These are phyloP conservation scores for Verticillium alfalfae DNA, from an alignment of 2,329 filamentous ascomycete genomes.

Conservation along the genomic window DNA sequence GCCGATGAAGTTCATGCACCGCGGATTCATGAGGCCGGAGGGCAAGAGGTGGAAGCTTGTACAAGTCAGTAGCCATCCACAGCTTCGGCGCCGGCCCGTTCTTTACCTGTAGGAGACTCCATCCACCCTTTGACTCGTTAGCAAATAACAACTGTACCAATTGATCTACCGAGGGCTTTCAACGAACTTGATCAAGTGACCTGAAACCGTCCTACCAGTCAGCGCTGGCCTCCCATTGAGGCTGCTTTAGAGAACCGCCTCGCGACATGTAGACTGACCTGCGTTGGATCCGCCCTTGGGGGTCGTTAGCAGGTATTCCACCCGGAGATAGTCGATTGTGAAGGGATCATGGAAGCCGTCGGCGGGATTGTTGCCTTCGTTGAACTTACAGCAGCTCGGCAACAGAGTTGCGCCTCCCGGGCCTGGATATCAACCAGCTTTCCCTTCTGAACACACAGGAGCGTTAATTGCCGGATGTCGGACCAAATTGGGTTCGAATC, in stretches of 20 bases:
- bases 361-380: neutral
- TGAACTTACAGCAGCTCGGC: neutral
- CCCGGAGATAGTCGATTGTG: conserved; percentile 10
- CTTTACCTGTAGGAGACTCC: conserved; percentile 11
- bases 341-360: conserved; percentile 11
- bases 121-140: conserved; percentile 9
- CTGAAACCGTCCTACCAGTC: conserved; percentile 12
- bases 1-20: conserved; percentile 36
- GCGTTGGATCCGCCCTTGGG: conserved; percentile 11
- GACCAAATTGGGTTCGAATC: conserved; percentile 10
- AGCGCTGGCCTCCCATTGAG: conserved; percentile 10
- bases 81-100: conserved; percentile 9
- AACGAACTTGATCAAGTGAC: conserved; percentile 12
- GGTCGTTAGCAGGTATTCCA: conserved; percentile 13
- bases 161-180: conserved; percentile 3
- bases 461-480: conserved; percentile 1
- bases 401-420: neutral
- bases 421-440: conserved; percentile 1
- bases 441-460: neutral
- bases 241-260: conserved; percentile 1
- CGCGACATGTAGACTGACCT: neutral
- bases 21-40: conserved; percentile 28
- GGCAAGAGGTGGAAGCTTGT: conserved; percentile 11
- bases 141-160: conserved; percentile 4
- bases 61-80: conserved; percentile 12